Base-by-base conservation (phyloP, 1,284 basidiomycete species). In the Ceratobasidium sp. region DNA sequence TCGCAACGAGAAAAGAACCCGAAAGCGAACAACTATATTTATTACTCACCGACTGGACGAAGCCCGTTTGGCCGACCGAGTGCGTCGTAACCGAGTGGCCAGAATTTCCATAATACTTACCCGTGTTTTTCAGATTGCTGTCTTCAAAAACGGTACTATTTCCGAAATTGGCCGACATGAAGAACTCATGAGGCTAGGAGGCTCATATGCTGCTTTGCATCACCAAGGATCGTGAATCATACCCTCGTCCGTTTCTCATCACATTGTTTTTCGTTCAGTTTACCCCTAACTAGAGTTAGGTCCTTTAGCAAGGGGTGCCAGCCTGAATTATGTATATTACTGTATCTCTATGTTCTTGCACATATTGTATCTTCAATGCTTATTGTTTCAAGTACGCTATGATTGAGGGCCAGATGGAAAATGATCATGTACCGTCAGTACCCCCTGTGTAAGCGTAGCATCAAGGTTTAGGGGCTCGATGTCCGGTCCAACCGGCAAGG, bases 61-160 rank as follows among this genome's bases (percentile, higher is more conserved):
- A 49, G 90, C 89, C 19, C 84, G 88, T 13, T 84, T 87, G 54
- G 89, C 89, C 70, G 88, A 90, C 78, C 90, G 88, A 78, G 44
- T 60, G 68, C 33, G 52, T 54, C 16, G 27, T 25, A 13, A 70
- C 47, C n/a, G 21, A 16, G 54, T 67, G 36, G 56, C 52, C 5
- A 25, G n/a, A 47, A 25, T 23, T 56, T 60, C 23, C 73, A 70
- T 5, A 73, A 74, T 3, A 70, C 72, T n/a, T 67, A 46, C 71
- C 36, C 8, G 75, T 62, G 56, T 16, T 21, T 8, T 36, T 25
- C 29, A 75, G 62, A 86, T 93, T 72, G 91, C 89, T 47, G 90
- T 93, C 83, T 89, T 93, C 84, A 88, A 91, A 73, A 82, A 85
- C 73, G 91, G 91, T 75, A 89, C 90, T 78, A 88, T 93, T 74